phyloP scores from a whole-genome alignment of 768 basidiomycete genomes.

The Russula abietina region DNA sequence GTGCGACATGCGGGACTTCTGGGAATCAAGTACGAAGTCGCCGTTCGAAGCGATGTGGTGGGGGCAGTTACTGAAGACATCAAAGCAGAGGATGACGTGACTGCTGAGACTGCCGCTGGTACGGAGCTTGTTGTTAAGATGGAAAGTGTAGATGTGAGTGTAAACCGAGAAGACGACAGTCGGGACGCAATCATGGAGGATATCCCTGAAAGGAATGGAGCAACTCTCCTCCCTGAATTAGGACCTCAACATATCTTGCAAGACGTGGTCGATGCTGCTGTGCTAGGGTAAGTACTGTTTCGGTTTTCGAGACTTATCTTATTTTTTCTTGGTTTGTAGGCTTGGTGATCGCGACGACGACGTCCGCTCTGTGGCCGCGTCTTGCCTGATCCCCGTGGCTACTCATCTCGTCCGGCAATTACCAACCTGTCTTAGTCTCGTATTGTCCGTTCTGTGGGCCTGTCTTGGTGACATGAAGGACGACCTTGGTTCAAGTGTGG shows the following conservation, averaged over 20 bases:
- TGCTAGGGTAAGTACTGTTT: slow-evolving; percentile 64
- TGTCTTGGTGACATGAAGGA: slow-evolving; percentile 93
- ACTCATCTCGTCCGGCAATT: slow-evolving; percentile 70
- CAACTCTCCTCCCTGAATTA: slow-evolving; percentile 20
- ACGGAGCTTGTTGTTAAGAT: neutral
- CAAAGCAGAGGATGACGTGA: slow-evolving; percentile 23
- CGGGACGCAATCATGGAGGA: slow-evolving; percentile 23
- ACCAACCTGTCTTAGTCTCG: slow-evolving; percentile 60
- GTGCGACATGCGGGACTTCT: slow-evolving; percentile 96
- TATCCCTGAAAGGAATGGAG: slow-evolving; percentile 16
- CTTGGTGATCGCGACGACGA: slow-evolving; percentile 91
- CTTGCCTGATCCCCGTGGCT: slow-evolving; percentile 85
- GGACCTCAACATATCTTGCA: slow-evolving; percentile 55
- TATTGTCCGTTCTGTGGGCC: slow-evolving; percentile 84
- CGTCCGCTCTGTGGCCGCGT: slow-evolving; percentile 91
- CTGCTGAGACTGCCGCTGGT: neutral
- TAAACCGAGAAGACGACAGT: neutral
- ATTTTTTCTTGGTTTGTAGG: slow-evolving; percentile 37
- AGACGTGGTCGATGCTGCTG: slow-evolving; percentile 84
- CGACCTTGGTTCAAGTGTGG: slow-evolving; percentile 93
- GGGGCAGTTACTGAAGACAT: slow-evolving; percentile 31
- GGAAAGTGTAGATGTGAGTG: neutral
- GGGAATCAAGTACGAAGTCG: slow-evolving; percentile 97
- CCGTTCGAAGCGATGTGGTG: slow-evolving; percentile 83
- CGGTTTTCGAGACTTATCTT: neutral